phyloP scores from a whole-genome alignment of 257 asterid species.

The Verbena officinalis region DNA sequence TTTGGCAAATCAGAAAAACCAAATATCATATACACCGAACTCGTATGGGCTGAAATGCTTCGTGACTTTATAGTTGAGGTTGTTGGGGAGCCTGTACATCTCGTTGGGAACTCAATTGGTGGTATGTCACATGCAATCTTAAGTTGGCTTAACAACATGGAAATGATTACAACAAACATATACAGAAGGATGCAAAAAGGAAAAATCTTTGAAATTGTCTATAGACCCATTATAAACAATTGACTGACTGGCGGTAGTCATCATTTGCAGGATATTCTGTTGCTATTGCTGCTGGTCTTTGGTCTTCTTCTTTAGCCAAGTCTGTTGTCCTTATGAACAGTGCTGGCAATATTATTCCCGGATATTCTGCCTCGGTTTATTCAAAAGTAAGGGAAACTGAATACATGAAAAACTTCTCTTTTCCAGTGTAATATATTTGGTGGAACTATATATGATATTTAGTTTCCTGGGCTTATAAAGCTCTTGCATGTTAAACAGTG shows the following conservation, averaged over 20 bases:
- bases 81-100: slow-evolving; percentile 81
- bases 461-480: slow-evolving; percentile 10
- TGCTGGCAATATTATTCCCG: slow-evolving; percentile 75
- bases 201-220: slow-evolving; percentile 1
- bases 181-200: slow-evolving; percentile 11
- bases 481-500: slow-evolving; percentile 6
- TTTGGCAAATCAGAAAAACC: slow-evolving; percentile 96
- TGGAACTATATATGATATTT: not conserved
- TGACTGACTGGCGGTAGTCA: slow-evolving; percentile 16
- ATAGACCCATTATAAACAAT: not conserved
- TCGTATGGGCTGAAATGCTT: slow-evolving; percentile 78
- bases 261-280: slow-evolving; percentile 66
- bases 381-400: slow-evolving; percentile 53
- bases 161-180: too few relatives aligned
- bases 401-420: slow-evolving; percentile 9
- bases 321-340: slow-evolving; percentile 77
- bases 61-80: slow-evolving; percentile 88
- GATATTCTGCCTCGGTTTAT: slow-evolving; percentile 45
- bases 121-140: slow-evolving; percentile 48
- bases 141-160: slow-evolving; percentile 1
- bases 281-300: slow-evolving; percentile 75
- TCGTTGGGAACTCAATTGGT: slow-evolving; percentile 95
- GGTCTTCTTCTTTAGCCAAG: slow-evolving; percentile 76
- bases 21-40: slow-evolving; percentile 77
- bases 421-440: slow-evolving; percentile 12